A percentile compares a stretch with the other conserved stretches of the same genome.
These are phyloP conservation scores for Sclerospora graminicola DNA, from an alignment of 352 stramenopile genomes.

Conservation along the genomic window DNA sequence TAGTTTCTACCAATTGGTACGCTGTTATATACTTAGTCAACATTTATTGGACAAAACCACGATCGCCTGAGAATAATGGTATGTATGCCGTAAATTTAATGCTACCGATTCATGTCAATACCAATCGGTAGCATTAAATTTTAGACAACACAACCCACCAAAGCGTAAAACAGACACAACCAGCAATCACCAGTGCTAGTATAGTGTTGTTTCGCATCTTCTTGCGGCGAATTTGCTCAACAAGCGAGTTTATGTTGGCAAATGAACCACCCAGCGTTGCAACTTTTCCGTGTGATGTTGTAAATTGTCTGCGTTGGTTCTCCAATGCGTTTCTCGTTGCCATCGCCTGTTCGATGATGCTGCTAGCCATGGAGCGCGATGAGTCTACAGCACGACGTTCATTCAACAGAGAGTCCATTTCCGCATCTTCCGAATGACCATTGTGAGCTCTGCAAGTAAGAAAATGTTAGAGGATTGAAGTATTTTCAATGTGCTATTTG, in stretches of 20 bases:
- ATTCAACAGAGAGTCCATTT: conserved; percentile 74
- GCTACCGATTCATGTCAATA: no score
- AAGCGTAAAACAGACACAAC: conserved; percentile 94
- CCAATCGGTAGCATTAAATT: no score
- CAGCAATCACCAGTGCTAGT: conserved; percentile 91
- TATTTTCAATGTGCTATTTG: no score
- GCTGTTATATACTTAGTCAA: no score
- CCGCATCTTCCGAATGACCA: conserved; percentile 40
- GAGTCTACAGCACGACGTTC: conserved; percentile 73
- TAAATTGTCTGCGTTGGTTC: conserved; percentile 85
- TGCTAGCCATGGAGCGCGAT: conserved; percentile 70
- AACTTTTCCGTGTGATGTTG: conserved; percentile 75
- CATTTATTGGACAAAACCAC: no score
- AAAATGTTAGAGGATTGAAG: background rate
- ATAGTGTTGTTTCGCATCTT: conserved; percentile 96
- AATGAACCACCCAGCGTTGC: conserved; percentile 85
- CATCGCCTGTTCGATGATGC: conserved; percentile 84
- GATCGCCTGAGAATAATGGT: no score
- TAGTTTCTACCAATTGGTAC: no score
- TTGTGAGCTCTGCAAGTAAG: conserved; percentile 26
- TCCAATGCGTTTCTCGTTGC: conserved; percentile 81
- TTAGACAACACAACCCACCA: conserved; percentile 88
- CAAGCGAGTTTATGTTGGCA: conserved; percentile 91
- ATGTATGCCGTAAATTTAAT: no score
- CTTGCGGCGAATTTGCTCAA: conserved; percentile 94